Percentiles rank a stretch among this genome's conserved stretches.
phyloP scores from a whole-genome alignment of 768 basidiomycete genomes.

The Saitozyma sp. region DNA sequence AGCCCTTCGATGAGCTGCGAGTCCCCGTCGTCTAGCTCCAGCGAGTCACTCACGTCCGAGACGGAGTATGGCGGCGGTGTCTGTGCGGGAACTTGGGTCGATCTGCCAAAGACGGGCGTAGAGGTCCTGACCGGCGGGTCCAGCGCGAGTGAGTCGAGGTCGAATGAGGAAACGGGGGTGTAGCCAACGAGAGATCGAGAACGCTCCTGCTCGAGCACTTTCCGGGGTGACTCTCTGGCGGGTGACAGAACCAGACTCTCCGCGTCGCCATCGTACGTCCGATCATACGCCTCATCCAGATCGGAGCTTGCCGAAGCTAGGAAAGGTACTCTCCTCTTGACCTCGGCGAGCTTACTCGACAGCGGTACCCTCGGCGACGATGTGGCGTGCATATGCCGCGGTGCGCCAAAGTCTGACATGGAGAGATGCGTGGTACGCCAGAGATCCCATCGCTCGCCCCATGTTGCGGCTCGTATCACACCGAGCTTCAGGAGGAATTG shows the following conservation, averaged over 20 bases:
- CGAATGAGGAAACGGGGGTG: conserved; percentile 31
- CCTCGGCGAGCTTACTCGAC: background rate
- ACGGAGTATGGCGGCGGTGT: conserved; percentile 39
- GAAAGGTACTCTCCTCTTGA: conserved; percentile 34
- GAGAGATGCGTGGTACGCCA: conserved; percentile 27
- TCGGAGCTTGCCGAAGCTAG: conserved; percentile 43
- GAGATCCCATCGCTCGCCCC: conserved; percentile 46
- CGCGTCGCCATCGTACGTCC: conserved; percentile 21
- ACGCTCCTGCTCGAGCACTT: conserved; percentile 1
- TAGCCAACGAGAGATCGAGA: conserved; percentile 38
- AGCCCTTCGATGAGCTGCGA: conserved; percentile 2
- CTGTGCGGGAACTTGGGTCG: background rate
- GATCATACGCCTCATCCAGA: conserved; percentile 36
- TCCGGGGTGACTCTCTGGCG: conserved; percentile 13
- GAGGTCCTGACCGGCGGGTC: conserved; percentile 34
- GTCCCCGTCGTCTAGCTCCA: conserved; percentile 8
- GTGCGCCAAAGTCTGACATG: background rate
- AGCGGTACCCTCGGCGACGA: background rate
- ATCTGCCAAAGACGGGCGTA: conserved; percentile 28
- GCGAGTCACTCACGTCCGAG: conserved; percentile 25
- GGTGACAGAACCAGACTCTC: conserved; percentile 5
- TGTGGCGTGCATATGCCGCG: background rate
- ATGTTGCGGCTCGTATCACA: conserved; percentile 40
- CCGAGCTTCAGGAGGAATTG: conserved; percentile 45
- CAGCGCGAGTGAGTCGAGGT: conserved; percentile 16